Base-by-base conservation (phyloP, 2,329 filamentous ascomycete genomes). In the Aspergillus sclerotialis region DNA sequence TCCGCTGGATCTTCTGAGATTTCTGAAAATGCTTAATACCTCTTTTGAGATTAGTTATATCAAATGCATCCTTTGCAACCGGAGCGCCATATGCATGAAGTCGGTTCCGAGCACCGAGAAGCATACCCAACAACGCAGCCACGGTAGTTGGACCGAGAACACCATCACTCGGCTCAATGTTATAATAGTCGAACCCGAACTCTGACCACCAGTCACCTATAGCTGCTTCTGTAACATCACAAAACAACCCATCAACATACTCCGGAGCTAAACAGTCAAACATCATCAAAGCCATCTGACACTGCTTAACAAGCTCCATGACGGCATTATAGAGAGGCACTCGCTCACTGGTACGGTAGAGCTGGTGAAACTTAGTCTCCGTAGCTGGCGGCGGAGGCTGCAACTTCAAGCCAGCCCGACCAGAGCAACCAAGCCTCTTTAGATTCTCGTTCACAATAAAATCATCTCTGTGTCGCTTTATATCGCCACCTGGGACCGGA, bases 161-260 rank as follows among this genome's bases (percentile, higher is more conserved):
- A 9, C 90, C 90, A 62, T 98, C 92, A 7, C 83, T 84, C 2
- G 92, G 90, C 59, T 96, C 92, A 21, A 88, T 77, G 36, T 90
- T 93, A 67, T 90, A 95, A 52, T 92, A 82, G 46, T 96, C 90
- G 1, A 81, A 82, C 2, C 92, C 92, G 39, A 95, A 82, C 51
- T 94, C 86, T 1, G 84, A 81, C 92, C 92, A 96, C 92, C 92
- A 98, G 58, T 95, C 85, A 42, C 81, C 82, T 49, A 96, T 79
- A 2, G 89, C 87, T 42, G 75, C 81, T 58, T 98, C 92, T 0
- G 92, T 96, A 28, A 92, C 72, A 63, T 98, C 92, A 58, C 92
- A 98, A 3, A 98, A 73, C 15, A 95, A 65, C 0, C 92, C 92
- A 52, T 98, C 92, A 6, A 86, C 84, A 56, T 94, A 96, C 45